Percentiles rank a stretch among this genome's conserved stretches.
phyloP scores from a whole-genome alignment of 441 rosid species.

The Corymbia calophylla region DNA sequence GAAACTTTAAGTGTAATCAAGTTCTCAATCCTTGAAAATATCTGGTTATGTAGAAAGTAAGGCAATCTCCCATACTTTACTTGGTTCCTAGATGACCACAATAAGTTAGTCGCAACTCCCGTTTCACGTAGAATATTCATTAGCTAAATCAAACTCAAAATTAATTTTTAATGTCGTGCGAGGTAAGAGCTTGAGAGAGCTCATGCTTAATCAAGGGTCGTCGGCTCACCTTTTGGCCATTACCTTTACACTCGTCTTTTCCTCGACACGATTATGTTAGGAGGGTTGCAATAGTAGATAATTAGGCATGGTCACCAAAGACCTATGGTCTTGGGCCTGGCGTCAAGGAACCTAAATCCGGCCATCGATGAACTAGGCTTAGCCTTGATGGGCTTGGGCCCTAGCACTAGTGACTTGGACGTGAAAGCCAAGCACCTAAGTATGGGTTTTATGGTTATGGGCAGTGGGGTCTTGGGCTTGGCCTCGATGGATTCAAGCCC shows the following conservation, averaged over 20 bases:
- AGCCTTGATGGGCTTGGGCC: neutral
- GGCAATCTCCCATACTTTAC: neutral
- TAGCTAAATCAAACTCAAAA: neutral
- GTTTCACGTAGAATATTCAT: neutral
- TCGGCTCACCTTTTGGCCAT: neutral
- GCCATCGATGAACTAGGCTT: neutral
- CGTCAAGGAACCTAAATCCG: neutral
- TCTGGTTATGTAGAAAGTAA: neutral
- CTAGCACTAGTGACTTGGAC: neutral
- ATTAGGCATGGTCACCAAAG: fast-evolving
- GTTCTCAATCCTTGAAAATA: neutral
- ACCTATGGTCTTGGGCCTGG: neutral
- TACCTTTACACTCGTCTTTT: neutral
- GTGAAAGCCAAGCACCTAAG: neutral
- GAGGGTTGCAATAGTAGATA: neutral
- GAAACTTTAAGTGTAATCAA: neutral
- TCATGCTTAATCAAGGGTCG: neutral
- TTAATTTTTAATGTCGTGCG: neutral
- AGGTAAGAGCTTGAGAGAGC: neutral
- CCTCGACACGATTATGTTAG: neutral
- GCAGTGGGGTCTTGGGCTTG: neutral
- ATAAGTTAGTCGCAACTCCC: neutral
- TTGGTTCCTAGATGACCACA: too few relatives aligned
- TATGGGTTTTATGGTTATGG: neutral
- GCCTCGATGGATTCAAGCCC: neutral